Conservation (phyloP, 495 filamentous ascomycete species). For the Geoglossum glabrum region DNA sequence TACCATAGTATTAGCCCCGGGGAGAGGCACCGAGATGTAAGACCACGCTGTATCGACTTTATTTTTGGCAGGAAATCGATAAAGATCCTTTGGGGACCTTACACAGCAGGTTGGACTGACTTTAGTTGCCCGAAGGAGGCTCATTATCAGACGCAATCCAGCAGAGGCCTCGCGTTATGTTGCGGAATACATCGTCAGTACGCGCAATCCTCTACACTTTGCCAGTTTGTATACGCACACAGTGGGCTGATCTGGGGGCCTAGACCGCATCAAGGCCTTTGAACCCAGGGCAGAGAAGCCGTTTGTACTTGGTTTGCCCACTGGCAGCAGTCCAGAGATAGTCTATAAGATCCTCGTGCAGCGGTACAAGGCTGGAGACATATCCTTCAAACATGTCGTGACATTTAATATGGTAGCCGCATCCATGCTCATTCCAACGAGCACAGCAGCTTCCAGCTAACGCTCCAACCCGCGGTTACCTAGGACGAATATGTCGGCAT, state of each 20-base stretch:
- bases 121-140: conserved; percentile 36
- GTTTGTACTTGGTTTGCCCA: conserved; percentile 70
- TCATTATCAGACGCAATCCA: conserved; percentile 61
- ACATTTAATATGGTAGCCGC: conserved; percentile 74
- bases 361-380: conserved; percentile 53
- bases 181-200: conserved; percentile 67
- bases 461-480: background rate
- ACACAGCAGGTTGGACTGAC: background rate
- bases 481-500: conserved; percentile 79
- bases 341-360: conserved; percentile 63
- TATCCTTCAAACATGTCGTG: conserved; percentile 72
- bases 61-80: no score
- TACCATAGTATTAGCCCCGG: background rate
- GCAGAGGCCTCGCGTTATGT: conserved; percentile 48
- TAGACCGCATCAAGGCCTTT: conserved; percentile 52
- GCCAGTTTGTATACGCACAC: background rate
- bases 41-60: background rate
- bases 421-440: conserved; percentile 6
- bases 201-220: conserved; percentile 7
- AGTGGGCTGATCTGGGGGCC: conserved; percentile 8
- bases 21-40: background rate
- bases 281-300: conserved; percentile 46
- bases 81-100: no score
- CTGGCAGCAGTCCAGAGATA: conserved; percentile 56
- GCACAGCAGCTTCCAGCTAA: background rate